Evolutionary conservation across 1,284 basidiomycete genomes (phyloP).

Genomic region (Schizophyllum amplum): DNA sequence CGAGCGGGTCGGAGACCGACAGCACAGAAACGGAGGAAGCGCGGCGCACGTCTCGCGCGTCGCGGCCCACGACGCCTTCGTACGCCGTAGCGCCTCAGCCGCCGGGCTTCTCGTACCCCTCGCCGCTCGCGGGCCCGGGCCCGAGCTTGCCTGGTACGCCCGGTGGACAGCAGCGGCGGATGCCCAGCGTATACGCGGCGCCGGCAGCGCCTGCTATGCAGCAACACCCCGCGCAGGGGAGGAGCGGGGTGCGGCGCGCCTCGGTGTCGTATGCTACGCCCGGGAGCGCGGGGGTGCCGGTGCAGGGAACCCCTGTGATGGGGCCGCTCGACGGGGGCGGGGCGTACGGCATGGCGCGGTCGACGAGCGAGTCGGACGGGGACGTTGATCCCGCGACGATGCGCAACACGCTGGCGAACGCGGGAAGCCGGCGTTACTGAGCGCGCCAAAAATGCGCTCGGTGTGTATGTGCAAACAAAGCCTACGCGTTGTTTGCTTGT

Average conservation of each 20-base stretch:
- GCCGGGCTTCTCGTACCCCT: not conserved
- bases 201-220: too few species aligned
- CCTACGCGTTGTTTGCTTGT: not conserved
- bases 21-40: not conserved
- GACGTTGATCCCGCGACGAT: not conserved
- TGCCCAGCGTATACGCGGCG: not conserved
- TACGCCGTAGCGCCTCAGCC: not conserved
- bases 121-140: not conserved
- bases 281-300: not conserved
- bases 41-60: not conserved
- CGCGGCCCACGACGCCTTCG: not conserved
- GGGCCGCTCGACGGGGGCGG: not conserved
- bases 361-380: not conserved
- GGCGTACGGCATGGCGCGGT: not conserved
- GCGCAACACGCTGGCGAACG: not conserved
- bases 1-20: not conserved
- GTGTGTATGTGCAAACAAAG: not conserved
- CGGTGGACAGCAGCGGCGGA: not conserved
- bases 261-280: not conserved
- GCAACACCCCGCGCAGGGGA: not conserved
- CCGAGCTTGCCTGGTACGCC: not conserved
- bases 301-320: not conserved
- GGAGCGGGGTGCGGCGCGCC: not conserved
- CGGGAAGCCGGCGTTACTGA: not conserved
- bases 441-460: not conserved